These are phyloP conservation scores for Jatropha multifida DNA, from an alignment of 441 rosid genomes.

Conservation along the genomic window DNA sequence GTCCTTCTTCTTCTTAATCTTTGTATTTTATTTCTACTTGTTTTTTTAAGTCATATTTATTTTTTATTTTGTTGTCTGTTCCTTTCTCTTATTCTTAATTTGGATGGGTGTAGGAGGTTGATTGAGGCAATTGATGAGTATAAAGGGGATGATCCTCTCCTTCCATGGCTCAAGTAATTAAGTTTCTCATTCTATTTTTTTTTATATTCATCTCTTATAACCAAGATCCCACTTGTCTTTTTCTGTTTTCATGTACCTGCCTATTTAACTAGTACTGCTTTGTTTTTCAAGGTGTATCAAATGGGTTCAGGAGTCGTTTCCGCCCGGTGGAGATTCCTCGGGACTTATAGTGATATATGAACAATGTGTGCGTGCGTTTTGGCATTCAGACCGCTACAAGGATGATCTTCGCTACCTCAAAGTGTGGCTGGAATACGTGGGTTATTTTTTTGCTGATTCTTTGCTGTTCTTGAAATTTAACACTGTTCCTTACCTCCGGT, in stretches of 20 bases:
- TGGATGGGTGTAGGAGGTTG: conserved; percentile 48
- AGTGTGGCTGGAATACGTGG: conserved; percentile 94
- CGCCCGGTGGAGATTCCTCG: conserved; percentile 75
- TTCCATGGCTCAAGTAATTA: conserved; percentile 79
- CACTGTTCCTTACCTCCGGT: neutral
- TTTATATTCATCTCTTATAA: neutral
- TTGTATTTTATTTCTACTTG: neutral
- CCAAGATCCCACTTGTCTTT: too few species aligned
- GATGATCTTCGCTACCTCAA: conserved; percentile 91
- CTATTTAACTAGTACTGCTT: neutral
- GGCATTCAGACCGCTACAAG: conserved; percentile 77
- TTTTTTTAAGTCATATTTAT: neutral
- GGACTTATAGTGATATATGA: conserved; percentile 79
- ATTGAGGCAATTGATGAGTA: conserved; percentile 71
- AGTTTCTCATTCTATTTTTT: neutral
- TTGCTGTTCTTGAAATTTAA: neutral
- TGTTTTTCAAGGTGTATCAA: conserved; percentile 63
- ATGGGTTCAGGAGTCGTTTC: conserved; percentile 92
- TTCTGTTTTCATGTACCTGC: neutral
- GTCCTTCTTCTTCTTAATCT: conserved; percentile 25
- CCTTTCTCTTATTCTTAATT: neutral
- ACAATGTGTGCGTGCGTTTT: conserved; percentile 84
- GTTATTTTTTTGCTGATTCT: conserved; percentile 19
- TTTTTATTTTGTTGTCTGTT: neutral
- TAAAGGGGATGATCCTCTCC: conserved; percentile 80